Evolutionary conservation across 2,329 filamentous ascomycete genomes (phyloP).

Genomic region (Colletotrichum graminicola): DNA sequence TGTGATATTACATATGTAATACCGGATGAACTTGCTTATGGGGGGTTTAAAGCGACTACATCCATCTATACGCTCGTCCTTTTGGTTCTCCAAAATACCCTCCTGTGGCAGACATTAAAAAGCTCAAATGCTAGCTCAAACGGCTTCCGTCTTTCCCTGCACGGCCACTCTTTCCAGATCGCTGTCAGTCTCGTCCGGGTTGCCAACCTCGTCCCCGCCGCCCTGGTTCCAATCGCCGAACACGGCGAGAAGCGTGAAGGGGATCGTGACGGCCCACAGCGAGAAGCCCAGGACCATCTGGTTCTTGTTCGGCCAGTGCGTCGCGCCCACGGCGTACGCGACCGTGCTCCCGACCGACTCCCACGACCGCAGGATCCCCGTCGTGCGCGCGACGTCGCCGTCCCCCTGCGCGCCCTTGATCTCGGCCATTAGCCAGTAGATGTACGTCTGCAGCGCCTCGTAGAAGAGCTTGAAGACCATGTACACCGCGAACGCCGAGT

Average conservation of each 20-base stretch:
- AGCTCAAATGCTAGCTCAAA: neutral
- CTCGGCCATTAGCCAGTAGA: conserved; percentile 40
- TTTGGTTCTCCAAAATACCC: neutral
- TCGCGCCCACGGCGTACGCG: conserved; percentile 19
- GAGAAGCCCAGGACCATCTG: no score
- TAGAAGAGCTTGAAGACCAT: conserved; percentile 40
- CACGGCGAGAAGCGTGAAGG: conserved; percentile 33
- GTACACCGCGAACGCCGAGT: conserved; percentile 34
- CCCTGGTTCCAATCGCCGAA: conserved; percentile 35
- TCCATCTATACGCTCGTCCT: no score
- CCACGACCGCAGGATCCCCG: conserved; percentile 34
- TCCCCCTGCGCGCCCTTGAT: conserved; percentile 34
- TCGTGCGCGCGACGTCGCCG: conserved; percentile 32
- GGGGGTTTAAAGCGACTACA: no score
- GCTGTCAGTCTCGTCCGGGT: conserved; percentile 22
- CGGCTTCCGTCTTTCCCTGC: conserved; percentile 12
- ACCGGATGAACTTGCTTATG: no score
- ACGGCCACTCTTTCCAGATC: conserved; percentile 20
- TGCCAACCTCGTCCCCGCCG: neutral
- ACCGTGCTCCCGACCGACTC: conserved; percentile 33
- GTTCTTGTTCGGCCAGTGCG: no score
- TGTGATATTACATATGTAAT: no score
- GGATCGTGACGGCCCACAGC: conserved; percentile 14
- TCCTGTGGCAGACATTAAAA: neutral
- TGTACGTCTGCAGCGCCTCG: conserved; percentile 35